phyloP scores from a whole-genome alignment of 1,139 yeast species.

The Geotrichum australiense region DNA sequence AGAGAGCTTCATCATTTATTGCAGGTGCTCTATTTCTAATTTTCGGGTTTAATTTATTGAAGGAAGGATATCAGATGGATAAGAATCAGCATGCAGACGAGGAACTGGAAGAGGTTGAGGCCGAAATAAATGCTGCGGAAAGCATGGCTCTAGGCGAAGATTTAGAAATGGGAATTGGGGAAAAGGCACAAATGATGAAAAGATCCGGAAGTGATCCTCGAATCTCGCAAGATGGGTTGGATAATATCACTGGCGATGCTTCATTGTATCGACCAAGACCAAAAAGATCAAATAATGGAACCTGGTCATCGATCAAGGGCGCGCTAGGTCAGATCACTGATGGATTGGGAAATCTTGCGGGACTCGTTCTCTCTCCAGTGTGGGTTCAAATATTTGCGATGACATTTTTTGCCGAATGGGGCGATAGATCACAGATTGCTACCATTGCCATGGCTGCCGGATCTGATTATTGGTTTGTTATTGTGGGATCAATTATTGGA shows the following conservation, averaged over 20 bases:
- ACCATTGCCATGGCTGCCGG: slow-evolving; percentile 99
- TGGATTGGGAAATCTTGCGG: slow-evolving; percentile 47
- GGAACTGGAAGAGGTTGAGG: slow-evolving; percentile 94
- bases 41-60: slow-evolving; percentile 69
- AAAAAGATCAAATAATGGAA: slow-evolving; percentile 16
- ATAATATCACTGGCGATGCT: slow-evolving; percentile 24
- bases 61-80: slow-evolving; percentile 80
- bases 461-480: slow-evolving; percentile 82
- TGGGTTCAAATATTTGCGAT: slow-evolving; percentile 94
- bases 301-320: slow-evolving; percentile 18
- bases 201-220: slow-evolving; percentile 29
- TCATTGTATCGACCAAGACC: slow-evolving; percentile 25
- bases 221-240: slow-evolving; percentile 30
- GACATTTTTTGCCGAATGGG: slow-evolving; percentile 99
- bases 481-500: slow-evolving; percentile 83
- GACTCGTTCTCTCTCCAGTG: slow-evolving; percentile 69
- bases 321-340: slow-evolving; percentile 25
- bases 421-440: slow-evolving; percentile 96
- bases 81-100: slow-evolving; percentile 82
- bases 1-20: slow-evolving; percentile 66
- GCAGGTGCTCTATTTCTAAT: slow-evolving; percentile 78
- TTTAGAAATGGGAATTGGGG: slow-evolving; percentile 48
- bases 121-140: slow-evolving; percentile 68
- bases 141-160: slow-evolving; percentile 46
- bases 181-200: slow-evolving; percentile 24